These are phyloP conservation scores for Talaromyces sp. DNA, from an alignment of 2,329 filamentous ascomycete species.

Conservation along the genomic window DNA sequence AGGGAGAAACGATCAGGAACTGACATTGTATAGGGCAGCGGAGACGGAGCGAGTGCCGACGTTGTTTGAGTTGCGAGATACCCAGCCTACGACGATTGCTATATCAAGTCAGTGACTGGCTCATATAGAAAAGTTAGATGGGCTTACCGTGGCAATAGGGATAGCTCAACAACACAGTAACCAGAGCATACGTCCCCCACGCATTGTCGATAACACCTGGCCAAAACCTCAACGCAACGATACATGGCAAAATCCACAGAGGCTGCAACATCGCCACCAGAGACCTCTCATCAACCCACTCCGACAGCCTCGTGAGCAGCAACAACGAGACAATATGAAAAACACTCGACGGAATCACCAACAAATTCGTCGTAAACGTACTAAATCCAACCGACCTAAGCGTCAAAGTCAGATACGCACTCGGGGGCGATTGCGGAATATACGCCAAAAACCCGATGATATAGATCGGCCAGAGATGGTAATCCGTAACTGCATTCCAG, in stretches of 20 bases:
- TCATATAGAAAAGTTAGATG: no score
- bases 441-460: conserved; percentile 1
- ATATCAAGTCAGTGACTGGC: background rate
- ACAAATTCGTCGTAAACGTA: conserved; percentile 60
- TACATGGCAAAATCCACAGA: conserved; percentile 53
- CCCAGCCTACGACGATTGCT: conserved; percentile 26
- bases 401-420: conserved; percentile 39
- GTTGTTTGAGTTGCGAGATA: conserved; percentile 42
- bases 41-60: conserved; percentile 44
- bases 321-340: conserved; percentile 58
- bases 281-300: conserved; percentile 54
- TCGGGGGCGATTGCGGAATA: conserved; percentile 24
- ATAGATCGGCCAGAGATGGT: conserved; percentile 46
- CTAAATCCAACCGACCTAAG: conserved; percentile 55
- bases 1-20: background rate
- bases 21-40: conserved; percentile 46
- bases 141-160: conserved; percentile 54
- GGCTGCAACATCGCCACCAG: conserved; percentile 53
- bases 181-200: conserved; percentile 53
- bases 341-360: conserved; percentile 60
- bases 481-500: conserved; percentile 50
- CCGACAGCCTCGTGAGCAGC: conserved; percentile 52
- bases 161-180: conserved; percentile 53
- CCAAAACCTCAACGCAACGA: conserved; percentile 52
- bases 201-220: conserved; percentile 44